Conservation (phyloP, 176 grass and related monocot species). For the Oryza meyeriana region DNA sequence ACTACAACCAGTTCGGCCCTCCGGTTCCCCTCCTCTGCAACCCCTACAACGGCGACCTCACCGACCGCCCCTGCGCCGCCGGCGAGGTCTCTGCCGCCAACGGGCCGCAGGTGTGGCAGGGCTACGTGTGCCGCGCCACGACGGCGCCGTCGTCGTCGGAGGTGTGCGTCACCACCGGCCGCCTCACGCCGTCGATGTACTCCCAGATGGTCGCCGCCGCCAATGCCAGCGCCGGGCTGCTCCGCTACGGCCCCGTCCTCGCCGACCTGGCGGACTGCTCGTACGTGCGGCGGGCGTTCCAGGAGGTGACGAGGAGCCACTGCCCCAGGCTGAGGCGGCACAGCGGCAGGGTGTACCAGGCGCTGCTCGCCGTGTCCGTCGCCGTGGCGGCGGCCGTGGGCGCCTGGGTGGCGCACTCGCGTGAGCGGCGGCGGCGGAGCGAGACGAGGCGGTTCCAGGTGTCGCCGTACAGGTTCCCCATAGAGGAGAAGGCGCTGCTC, state of each 20-base stretch:
- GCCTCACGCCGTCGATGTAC: conserved; percentile 71
- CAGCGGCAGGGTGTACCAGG: conserved; percentile 52
- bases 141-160: conserved; percentile 4
- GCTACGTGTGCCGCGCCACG: conserved; percentile 40
- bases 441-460: conserved; percentile 22
- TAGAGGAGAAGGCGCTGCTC: conserved; percentile 57
- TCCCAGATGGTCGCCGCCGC: conserved; percentile 26
- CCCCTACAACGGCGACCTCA: conserved; percentile 51
- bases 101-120: conserved; percentile 53
- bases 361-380: conserved; percentile 43
- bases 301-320: conserved; percentile 22
- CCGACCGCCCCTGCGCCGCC: conserved; percentile 37
- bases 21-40: conserved; percentile 69
- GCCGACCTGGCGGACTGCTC: conserved; percentile 60
- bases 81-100: conserved; percentile 40
- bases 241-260: conserved; percentile 40
- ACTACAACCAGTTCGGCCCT: conserved; percentile 83
- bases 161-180: conserved; percentile 52
- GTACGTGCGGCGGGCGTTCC: conserved; percentile 68
- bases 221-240: conserved; percentile 49
- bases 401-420: conserved; percentile 41
- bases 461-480: conserved; percentile 44
- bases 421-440: conserved; percentile 40
- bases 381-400: conserved; percentile 39
- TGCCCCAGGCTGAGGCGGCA: conserved; percentile 54